Evolutionary conservation across 805 yeast genomes (phyloP).

Genomic region (Nakazawaea peltata): DNA sequence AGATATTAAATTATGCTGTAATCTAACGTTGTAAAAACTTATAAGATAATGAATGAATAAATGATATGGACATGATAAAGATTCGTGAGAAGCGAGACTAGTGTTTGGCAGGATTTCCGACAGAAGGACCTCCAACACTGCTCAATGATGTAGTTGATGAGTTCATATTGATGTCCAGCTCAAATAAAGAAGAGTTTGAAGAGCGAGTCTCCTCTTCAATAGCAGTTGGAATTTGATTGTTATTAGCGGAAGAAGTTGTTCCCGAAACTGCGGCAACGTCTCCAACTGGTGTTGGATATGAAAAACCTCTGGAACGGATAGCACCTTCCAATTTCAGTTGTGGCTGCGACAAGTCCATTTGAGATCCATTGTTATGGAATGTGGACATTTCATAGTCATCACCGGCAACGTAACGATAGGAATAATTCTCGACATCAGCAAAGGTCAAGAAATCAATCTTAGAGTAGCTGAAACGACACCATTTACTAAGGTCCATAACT

Average conservation of each 20-base stretch:
- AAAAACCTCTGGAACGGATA: conserved; percentile 4
- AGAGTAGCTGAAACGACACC: conserved; percentile 66
- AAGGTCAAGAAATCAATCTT: conserved; percentile 19
- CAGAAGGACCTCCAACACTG: conserved; percentile 3
- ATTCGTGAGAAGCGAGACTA: no score
- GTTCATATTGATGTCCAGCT: conserved; percentile 7
- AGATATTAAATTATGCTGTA: no score
- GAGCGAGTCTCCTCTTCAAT: conserved; percentile 6
- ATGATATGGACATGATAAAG: background rate
- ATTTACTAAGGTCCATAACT: conserved; percentile 35
- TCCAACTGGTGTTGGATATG: background rate
- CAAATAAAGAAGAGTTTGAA: conserved; percentile 7
- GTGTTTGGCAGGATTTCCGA: no score
- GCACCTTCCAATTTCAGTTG: conserved; percentile 2
- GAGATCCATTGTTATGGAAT: background rate
- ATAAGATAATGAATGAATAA: background rate
- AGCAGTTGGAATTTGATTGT: background rate
- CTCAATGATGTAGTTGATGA: conserved; percentile 8
- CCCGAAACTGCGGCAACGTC: no score
- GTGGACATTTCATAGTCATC: conserved; percentile 4
- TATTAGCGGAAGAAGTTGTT: background rate
- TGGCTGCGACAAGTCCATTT: background rate
- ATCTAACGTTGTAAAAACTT: no score
- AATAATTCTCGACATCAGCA: conserved; percentile 6
- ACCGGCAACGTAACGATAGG: conserved; percentile 1